A percentile compares a stretch with the other conserved stretches of the same genome.
phyloP scores from a whole-genome alignment of 176 grass and related monocot genomes.

The Carex cristatella region DNA sequence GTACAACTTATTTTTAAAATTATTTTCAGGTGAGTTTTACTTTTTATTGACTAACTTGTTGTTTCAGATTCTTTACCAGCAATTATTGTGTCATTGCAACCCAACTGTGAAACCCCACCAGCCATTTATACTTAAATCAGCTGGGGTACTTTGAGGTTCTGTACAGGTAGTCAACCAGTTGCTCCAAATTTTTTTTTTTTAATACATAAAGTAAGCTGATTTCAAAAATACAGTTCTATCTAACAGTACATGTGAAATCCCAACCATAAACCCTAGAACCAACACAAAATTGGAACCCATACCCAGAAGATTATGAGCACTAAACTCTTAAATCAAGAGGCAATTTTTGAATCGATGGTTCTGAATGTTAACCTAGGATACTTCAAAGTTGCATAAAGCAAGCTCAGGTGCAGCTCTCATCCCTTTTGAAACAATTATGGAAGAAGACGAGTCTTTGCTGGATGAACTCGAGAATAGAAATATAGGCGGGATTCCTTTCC shows the following conservation, averaged over 20 bases:
- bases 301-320: neutral
- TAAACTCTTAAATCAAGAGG: neutral
- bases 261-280: neutral
- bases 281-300: neutral
- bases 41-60: neutral
- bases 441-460: conserved; percentile 14
- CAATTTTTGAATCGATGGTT: neutral
- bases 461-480: conserved; percentile 33
- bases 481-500: conserved; percentile 41
- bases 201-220: neutral
- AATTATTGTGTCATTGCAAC: no score
- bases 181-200: neutral
- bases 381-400: no score
- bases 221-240: neutral
- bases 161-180: neutral
- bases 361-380: no score
- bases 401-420: no score
- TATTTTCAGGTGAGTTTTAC: neutral
- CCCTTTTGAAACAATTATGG: no score
- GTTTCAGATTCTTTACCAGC: neutral
- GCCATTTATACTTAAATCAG: no score
- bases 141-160: no score
- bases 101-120: no score
- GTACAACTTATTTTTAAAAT: conserved; percentile 38
- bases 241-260: neutral